phyloP scores from a whole-genome alignment of 495 filamentous ascomycete genomes.

The Lasiosphaeriaceae sp. region DNA sequence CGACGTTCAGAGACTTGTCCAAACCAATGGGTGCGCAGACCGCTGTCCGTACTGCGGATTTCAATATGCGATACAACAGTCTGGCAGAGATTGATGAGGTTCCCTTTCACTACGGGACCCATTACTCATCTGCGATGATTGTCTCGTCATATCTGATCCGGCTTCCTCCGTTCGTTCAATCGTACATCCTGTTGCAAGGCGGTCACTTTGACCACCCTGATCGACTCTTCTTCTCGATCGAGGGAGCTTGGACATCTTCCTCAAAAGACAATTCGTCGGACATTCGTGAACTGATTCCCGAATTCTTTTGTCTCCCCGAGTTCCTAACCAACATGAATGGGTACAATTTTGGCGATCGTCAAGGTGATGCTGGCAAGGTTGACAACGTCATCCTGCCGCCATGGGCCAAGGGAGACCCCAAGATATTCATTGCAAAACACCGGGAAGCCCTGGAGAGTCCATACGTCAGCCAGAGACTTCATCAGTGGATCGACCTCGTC shows the following conservation, averaged over 20 bases:
- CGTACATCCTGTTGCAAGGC: conserved; percentile 93
- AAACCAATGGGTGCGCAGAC: conserved; percentile 98
- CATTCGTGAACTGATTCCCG: conserved; percentile 88
- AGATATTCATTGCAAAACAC: conserved; percentile 92
- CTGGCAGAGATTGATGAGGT: conserved; percentile 90
- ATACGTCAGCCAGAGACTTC: conserved; percentile 84
- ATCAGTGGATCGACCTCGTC: conserved; percentile 93
- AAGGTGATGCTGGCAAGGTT: conserved; percentile 72
- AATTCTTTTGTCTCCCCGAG: conserved; percentile 95
- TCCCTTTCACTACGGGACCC: conserved; percentile 95
- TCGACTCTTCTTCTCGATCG: conserved; percentile 88
- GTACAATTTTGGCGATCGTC: conserved; percentile 86
- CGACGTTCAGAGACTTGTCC: conserved; percentile 82
- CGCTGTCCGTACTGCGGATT: conserved; percentile 65
- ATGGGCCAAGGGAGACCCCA: conserved; percentile 95
- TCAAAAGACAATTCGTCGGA: conserved; percentile 88
- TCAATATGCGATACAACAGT: conserved; percentile 75
- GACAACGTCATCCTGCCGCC: conserved; percentile 83
- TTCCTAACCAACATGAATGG: conserved; percentile 87
- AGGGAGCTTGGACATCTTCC: conserved; percentile 86
- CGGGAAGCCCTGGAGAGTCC: conserved; percentile 92
- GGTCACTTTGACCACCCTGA: conserved; percentile 97
- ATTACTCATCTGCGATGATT: conserved; percentile 99
- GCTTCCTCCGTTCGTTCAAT: conserved; percentile 92
- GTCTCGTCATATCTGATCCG: conserved; percentile 94